Evolutionary conservation across 768 basidiomycete species (phyloP), one percentile per base, ranked within the genome.

Genomic region (Pulveroboletus sp.): DNA sequence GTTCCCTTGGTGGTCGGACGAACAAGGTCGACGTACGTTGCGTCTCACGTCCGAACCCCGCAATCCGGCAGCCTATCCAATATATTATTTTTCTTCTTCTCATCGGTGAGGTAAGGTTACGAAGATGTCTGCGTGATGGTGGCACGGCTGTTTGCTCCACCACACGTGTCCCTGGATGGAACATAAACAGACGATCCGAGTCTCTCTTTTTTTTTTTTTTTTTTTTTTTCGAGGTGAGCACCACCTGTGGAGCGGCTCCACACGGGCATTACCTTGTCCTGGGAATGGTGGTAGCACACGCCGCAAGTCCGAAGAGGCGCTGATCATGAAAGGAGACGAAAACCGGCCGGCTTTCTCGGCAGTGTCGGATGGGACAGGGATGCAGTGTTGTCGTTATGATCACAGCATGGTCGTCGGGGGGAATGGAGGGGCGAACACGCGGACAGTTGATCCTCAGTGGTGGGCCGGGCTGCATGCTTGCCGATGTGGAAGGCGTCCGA

Each of bases 261-360:
- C 47, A 39, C 47, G 54, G 58, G 36, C 27, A 61, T 58, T n/a
- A 46, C 24, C 21, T 21, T 3, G 39, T 38, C 3, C 47, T 40
- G 17, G 38, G 45, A 40, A 35, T 42, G 11, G 1, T n/a, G 5
- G 11, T 11, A 3, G 24, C 7, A 33, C 43, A 31, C 31, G 17
- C 42, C 42, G 31, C 4, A 18, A 15, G 14, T 37, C 28, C 36
- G 18, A 46, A 49, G 21, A 21, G 21, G 42, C 61, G 61, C 49
- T 63, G 63, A 65, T 65, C 63, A 62, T 62, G 57, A 62, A 3
- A 31, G 11, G 52, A 35, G 5, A 36, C 35, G 2, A 33, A 14
- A 43, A n/a, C n/a, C n/a, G n/a, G n/a, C n/a, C n/a, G n/a, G n/a
- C n/a, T n/a, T n/a, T n/a, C n/a, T n/a, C n/a, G n/a, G n/a, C n/a